Evolutionary conservation across 805 yeast species (phyloP).

Genomic region (Candida glaebosa): DNA sequence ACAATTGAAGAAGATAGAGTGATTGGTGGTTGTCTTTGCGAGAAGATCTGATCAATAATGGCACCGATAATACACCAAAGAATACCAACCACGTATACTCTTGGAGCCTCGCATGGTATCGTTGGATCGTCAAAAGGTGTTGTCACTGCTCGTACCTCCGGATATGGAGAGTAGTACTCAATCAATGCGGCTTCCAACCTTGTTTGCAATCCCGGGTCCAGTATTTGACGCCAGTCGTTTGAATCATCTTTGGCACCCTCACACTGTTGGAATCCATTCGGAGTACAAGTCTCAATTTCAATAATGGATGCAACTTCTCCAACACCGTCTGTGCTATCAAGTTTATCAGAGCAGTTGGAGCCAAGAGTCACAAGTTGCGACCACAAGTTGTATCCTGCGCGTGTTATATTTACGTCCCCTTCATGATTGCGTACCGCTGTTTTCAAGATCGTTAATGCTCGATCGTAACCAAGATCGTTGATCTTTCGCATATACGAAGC

Average conservation of each 20-base stretch:
- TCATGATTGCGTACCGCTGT: constrained; percentile 25
- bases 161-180: constrained; percentile 29
- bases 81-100: constrained; percentile 50
- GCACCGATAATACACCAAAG: constrained; percentile 51
- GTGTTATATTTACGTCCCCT: constrained; percentile 33
- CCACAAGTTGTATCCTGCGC: constrained; percentile 23
- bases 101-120: constrained; percentile 32
- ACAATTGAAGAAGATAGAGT: constrained; percentile 36
- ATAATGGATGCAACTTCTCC: neutral
- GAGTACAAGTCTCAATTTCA: neutral
- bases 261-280: neutral
- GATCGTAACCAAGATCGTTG: constrained; percentile 16
- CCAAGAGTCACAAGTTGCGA: constrained; percentile 14
- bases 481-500: constrained; percentile 29
- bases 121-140: constrained; percentile 36
- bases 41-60: constrained; percentile 54
- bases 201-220: constrained; percentile 21
- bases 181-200: constrained; percentile 41
- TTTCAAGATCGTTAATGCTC: constrained; percentile 25
- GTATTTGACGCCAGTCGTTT: constrained; percentile 5
- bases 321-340: neutral
- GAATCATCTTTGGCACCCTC: constrained; percentile 1
- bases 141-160: constrained; percentile 28
- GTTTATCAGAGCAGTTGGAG: neutral
- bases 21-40: constrained; percentile 50